These are phyloP conservation scores for Sapria himalayana DNA, from an alignment of 345 rosid species.

Conservation along the genomic window DNA sequence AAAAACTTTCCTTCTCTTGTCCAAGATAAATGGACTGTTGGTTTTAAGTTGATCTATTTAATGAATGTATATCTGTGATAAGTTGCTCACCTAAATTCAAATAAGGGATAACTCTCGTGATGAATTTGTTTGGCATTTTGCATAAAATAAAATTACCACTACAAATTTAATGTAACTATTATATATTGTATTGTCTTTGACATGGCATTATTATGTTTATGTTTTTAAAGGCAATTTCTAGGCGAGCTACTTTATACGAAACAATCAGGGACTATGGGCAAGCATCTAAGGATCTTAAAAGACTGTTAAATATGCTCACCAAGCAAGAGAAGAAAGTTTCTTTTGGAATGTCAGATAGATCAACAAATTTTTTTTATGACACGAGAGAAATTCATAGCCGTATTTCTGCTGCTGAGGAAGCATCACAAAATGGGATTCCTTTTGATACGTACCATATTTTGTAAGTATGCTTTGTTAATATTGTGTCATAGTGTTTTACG, in stretches of 20 bases:
- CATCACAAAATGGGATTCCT: slow-evolving; percentile 46
- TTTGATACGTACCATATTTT: slow-evolving; percentile 68
- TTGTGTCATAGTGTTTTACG: too few relatives aligned
- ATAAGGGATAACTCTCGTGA: too few relatives aligned
- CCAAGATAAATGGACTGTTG: too few relatives aligned
- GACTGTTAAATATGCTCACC: slow-evolving; percentile 30
- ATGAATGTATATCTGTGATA: too few relatives aligned
- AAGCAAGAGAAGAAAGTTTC: slow-evolving; percentile 35
- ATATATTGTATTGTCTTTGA: too few relatives aligned
- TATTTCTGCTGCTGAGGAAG: slow-evolving; percentile 54
- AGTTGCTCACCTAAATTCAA: too few relatives aligned
- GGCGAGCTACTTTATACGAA: slow-evolving; percentile 68
- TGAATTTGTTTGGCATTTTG: too few relatives aligned
- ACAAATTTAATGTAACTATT: too few relatives aligned
- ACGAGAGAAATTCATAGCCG: slow-evolving; percentile 42
- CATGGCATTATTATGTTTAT: not conserved
- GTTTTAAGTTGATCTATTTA: too few relatives aligned
- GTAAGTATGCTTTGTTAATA: slow-evolving; percentile 36
- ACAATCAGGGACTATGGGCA: slow-evolving; percentile 76
- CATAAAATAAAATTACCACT: too few relatives aligned
- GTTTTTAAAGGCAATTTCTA: slow-evolving; percentile 55
- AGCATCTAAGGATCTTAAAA: slow-evolving; percentile 61
- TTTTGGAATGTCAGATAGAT: slow-evolving; percentile 27
- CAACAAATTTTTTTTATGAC: slow-evolving; percentile 28
- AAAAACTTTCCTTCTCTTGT: too few relatives aligned